phyloP scores from a whole-genome alignment of 208 protist species.

The Leishmania major region DNA sequence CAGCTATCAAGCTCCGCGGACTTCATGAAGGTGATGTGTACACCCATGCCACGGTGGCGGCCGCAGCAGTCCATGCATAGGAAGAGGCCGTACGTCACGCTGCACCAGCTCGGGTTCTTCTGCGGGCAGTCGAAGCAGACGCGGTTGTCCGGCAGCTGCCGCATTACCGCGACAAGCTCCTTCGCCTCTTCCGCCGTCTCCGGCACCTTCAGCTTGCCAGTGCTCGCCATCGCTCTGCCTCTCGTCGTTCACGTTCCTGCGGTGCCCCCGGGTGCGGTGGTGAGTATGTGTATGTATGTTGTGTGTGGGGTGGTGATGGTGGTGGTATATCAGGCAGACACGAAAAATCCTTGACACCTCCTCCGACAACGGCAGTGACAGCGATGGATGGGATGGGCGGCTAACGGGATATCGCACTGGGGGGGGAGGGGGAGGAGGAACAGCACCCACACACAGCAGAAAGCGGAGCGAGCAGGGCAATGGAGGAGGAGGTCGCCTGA shows the following conservation, averaged over 20 bases:
- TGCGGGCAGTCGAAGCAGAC: conserved; percentile 96
- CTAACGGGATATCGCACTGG: neutral
- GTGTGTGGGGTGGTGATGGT: neutral
- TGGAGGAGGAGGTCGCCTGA: neutral
- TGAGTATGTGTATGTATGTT: neutral
- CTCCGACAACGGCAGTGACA: neutral
- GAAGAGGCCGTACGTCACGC: conserved; percentile 96
- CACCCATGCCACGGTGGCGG: conserved; percentile 94
- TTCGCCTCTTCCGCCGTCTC: conserved; percentile 79
- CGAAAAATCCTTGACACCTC: neutral
- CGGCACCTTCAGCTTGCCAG: conserved; percentile 34
- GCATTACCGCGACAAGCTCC: conserved; percentile 57
- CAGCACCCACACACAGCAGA: neutral
- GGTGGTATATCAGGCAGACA: neutral
- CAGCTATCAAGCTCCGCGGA: conserved; percentile 93
- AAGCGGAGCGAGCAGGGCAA: neutral
- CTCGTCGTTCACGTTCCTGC: neutral
- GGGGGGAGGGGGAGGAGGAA: neutral
- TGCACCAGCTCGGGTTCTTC: conserved; percentile 97
- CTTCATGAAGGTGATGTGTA: conserved; percentile 97
- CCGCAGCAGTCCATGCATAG: conserved; percentile 97
- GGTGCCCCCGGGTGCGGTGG: neutral
- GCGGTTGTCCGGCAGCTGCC: conserved; percentile 80
- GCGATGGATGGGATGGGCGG: neutral
- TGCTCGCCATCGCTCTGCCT: conserved; percentile 13